Evolutionary conservation across 2,329 filamentous ascomycete species (phyloP).

Genomic region (Sporothrix sp.): DNA sequence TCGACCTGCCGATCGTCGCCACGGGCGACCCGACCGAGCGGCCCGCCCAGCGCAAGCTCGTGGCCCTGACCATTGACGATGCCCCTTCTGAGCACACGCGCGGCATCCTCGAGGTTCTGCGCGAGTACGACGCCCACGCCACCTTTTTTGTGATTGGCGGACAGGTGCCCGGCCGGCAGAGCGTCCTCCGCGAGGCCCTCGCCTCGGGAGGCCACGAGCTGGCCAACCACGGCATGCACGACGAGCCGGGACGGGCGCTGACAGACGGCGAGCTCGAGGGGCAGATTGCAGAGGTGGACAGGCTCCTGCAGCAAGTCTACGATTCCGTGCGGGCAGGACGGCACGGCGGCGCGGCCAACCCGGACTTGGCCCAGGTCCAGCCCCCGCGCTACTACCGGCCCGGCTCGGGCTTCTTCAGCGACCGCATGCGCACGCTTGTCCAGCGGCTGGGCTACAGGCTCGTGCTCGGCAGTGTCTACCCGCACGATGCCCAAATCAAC

Average conservation of each 20-base stretch:
- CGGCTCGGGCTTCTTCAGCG: conserved; percentile 74
- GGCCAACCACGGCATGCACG: conserved; percentile 82
- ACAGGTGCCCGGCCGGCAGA: conserved; percentile 53
- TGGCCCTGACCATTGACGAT: conserved; percentile 83
- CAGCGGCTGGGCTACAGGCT: conserved; percentile 55
- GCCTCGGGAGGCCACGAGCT: conserved; percentile 54
- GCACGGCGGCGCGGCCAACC: conserved; percentile 26
- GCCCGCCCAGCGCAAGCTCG: conserved; percentile 39
- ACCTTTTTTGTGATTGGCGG: conserved; percentile 86
- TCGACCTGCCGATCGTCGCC: conserved; percentile 28
- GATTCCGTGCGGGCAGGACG: conserved; percentile 27
- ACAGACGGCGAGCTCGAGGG: conserved; percentile 45
- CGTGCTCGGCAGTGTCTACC: conserved; percentile 77
- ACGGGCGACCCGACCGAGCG: background rate
- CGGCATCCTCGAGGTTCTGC: conserved; percentile 60
- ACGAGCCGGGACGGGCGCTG: conserved; percentile 62
- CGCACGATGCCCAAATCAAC: conserved; percentile 79
- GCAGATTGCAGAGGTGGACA: conserved; percentile 58
- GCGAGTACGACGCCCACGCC: conserved; percentile 55
- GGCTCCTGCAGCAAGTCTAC: conserved; percentile 49
- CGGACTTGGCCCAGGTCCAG: conserved; percentile 23
- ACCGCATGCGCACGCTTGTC: conserved; percentile 54
- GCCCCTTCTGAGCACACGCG: conserved; percentile 63
- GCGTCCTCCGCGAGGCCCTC: conserved; percentile 48
- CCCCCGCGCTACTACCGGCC: conserved; percentile 65